Evolutionary conservation across 257 asterid species (phyloP).

Genomic region (Ilex asprella): DNA sequence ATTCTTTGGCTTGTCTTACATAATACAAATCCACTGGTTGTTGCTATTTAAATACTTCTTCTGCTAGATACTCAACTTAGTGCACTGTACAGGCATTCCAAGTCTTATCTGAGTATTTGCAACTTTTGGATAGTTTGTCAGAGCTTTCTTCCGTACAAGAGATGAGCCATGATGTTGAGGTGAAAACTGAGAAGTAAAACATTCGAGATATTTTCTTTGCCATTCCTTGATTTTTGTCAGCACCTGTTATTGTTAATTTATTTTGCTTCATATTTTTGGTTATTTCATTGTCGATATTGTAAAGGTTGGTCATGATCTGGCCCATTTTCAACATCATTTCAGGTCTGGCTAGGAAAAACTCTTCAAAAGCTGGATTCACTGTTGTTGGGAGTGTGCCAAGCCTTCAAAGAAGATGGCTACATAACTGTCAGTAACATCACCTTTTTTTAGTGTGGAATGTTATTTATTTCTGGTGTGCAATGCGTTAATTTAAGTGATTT

Average conservation of each 20-base stretch:
- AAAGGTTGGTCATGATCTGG: background rate
- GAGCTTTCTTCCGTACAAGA: conserved; percentile 83
- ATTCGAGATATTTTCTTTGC: background rate
- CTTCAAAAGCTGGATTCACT: conserved; percentile 93
- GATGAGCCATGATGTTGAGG: conserved; percentile 96
- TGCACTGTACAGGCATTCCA: conserved; percentile 80
- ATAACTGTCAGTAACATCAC: conserved; percentile 61
- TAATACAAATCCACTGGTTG: conserved; percentile 6
- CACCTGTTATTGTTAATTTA: too few species aligned
- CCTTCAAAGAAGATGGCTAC: conserved; percentile 80
- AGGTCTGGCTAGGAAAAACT: conserved; percentile 97
- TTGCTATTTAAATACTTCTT: conserved; percentile 9
- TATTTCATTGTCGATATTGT: conserved; percentile 1
- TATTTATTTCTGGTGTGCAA: too few species aligned
- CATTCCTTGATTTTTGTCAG: too few species aligned
- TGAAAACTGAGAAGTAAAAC: conserved; percentile 14
- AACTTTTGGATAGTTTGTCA: conserved; percentile 77
- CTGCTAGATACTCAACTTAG: conserved; percentile 17
- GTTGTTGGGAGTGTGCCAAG: conserved; percentile 80
- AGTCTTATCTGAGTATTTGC: conserved; percentile 88
- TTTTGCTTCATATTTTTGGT: background rate
- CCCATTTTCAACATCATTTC: conserved; percentile 20
- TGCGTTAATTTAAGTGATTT: too few species aligned
- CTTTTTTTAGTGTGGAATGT: background rate
- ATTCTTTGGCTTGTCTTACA: conserved; percentile 3